Conservation (phyloP, 2,329 filamentous ascomycete genomes). For the Ophiocordyceps sinensis region DNA sequence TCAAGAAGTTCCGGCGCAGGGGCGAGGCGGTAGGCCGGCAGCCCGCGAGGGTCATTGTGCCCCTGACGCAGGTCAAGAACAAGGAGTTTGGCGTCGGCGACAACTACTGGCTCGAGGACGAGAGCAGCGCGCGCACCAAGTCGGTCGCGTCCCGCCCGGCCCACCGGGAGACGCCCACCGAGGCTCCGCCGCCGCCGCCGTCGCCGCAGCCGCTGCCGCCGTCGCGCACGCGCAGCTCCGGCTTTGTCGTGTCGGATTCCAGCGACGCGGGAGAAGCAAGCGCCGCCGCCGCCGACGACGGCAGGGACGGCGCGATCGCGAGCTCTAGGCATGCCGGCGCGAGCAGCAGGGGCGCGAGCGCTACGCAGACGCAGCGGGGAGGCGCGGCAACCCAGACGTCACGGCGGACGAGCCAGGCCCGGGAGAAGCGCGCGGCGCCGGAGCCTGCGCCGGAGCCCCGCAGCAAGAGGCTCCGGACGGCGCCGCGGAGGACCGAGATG, state of each 20-base stretch:
- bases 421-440: conserved; percentile 19
- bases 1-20: conserved; percentile 67
- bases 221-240: conserved; percentile 8
- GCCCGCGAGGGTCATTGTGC: conserved; percentile 45
- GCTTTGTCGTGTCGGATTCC: conserved; percentile 18
- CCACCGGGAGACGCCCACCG: not conserved
- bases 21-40: conserved; percentile 32
- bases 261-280: not conserved
- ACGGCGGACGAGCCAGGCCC: conserved; percentile 4
- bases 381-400: not conserved
- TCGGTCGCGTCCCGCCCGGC: not conserved
- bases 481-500: conserved; percentile 16
- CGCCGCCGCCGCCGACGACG: not conserved
- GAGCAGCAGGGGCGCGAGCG: too few species aligned
- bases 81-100: conserved; percentile 64
- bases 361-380: too few species aligned
- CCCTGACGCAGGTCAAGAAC: conserved; percentile 54
- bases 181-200: conserved; percentile 1
- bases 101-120: conserved; percentile 57
- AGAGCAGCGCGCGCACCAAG: conserved; percentile 10
- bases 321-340: not conserved
- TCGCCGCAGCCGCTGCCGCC: conserved; percentile 1
- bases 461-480: conserved; percentile 17
- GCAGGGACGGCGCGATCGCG: not conserved
- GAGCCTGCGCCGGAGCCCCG: conserved; percentile 14